Base-by-base conservation (phyloP, 192 early-diverging fungal genomes). In the Backusella liffmaniae region DNA sequence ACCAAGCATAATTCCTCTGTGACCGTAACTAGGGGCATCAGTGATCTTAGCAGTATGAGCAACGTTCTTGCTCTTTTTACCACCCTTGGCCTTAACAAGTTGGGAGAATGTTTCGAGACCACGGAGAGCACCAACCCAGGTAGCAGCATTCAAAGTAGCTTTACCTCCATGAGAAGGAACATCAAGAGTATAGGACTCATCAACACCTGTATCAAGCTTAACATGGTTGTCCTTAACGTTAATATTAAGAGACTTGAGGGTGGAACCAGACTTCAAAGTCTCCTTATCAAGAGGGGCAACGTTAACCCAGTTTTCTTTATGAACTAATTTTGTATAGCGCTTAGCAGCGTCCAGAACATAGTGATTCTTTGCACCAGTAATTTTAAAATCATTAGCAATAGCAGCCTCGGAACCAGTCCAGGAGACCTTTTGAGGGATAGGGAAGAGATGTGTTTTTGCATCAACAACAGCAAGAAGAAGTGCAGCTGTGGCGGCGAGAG, bases 81-180 rank as follows among this genome's bases (percentile, higher is more conserved):
- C 12, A 62, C 29, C 56, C 56, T 62, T 62, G 26, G 56, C 8
- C 12, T 84, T 79, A 51, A 93, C 65, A 32, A 95, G 68, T 76
- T 95, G 94, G 16, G 88, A 86, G 66, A 91, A 88, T 5, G 92
- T 94, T 79, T 92, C 91, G 2, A 94, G 80, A 7, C 85, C 92
- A 66, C 90, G 90, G 62, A 94, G 75, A 18, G 93, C 94, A 21
- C 94, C 94, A 59, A 86, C 90, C 56, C 88, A 79, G 5, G 89
- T 89, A n/a, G 77, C 73, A 12, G 94, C 86, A 29, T 77, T 83
- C 68, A 94, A 84, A 10, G 75, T 82, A 26, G 86, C 92, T 39
- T 82, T 44, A 66, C 86, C 84, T 21, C 80, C 80, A 26, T 73
- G 69, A 7, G 79, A 66, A 16, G 89, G 90, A 41, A 94, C 83